Evolutionary conservation across 345 rosid species (phyloP).

Genomic region (Erysimum cheiranthoides): DNA sequence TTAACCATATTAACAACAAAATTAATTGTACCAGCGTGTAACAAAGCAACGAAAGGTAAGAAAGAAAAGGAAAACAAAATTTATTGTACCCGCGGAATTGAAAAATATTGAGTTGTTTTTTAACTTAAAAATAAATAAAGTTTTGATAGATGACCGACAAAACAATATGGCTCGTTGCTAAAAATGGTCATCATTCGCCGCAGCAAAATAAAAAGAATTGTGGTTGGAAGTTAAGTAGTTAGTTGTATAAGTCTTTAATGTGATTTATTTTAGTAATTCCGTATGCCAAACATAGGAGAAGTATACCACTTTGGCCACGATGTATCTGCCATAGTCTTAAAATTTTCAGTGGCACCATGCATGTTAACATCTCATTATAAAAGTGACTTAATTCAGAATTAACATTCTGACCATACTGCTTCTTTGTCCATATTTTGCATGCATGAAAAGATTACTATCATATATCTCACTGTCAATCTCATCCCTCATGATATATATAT

Average conservation of each 20-base stretch:
- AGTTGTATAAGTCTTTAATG: conserved; percentile 15
- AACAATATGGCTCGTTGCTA: conserved; percentile 17
- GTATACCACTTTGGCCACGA: conserved; percentile 13
- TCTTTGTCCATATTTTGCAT: conserved; percentile 10
- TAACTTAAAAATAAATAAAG: not conserved
- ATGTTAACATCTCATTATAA: not conserved
- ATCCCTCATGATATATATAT: not conserved
- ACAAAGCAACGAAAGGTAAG: no score
- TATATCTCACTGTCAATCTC: conserved; percentile 30
- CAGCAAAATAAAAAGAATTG: conserved; percentile 2
- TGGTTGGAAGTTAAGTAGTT: conserved; percentile 41
- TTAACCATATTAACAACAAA: no score
- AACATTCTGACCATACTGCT: not conserved
- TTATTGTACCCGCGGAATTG: no score
- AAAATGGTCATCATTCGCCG: conserved; percentile 6
- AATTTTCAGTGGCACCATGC: conserved; percentile 3
- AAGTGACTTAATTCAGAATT: not conserved
- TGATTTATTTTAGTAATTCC: conserved; percentile 18
- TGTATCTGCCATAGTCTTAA: conserved; percentile 14
- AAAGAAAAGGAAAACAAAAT: no score
- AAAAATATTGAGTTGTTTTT: no score
- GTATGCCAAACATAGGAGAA: conserved; percentile 13
- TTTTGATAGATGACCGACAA: conserved; percentile 26
- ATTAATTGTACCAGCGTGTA: no score
- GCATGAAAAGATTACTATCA: not conserved